Evolutionary conservation across 2,329 filamentous ascomycete species (phyloP).

Genomic region (Fusarium buharicum): DNA sequence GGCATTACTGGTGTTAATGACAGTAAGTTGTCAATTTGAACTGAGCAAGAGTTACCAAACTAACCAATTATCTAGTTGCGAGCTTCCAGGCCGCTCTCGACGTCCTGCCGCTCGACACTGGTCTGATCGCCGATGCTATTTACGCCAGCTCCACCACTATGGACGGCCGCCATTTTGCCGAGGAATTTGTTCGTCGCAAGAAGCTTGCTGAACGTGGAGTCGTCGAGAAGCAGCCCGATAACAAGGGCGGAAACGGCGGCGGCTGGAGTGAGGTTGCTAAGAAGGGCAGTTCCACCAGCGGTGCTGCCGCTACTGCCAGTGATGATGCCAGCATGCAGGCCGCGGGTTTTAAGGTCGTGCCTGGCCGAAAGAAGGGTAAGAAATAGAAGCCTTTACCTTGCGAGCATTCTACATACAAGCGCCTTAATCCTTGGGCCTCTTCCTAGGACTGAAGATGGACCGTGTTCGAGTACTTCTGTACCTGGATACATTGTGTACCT

Average conservation of each 20-base stretch:
- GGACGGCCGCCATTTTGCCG: conserved; percentile 91
- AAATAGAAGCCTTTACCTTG: conserved; percentile 59
- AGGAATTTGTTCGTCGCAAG: conserved; percentile 93
- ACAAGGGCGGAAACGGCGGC: conserved; percentile 62
- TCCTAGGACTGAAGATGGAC: conserved; percentile 1
- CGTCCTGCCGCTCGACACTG: conserved; percentile 78
- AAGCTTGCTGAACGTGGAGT: conserved; percentile 94
- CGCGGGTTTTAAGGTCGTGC: conserved; percentile 87
- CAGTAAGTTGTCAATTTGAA: conserved; percentile 55
- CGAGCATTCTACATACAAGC: background rate
- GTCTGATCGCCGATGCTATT: conserved; percentile 89
- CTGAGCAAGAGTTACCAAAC: conserved; percentile 9
- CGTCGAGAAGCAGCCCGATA: conserved; percentile 75
- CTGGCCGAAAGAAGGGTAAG: conserved; percentile 91
- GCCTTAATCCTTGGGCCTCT: too few relatives aligned
- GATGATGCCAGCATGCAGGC: conserved; percentile 56
- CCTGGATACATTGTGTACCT: background rate
- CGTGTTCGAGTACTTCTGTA: conserved; percentile 9
- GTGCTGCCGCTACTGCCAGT: conserved; percentile 43
- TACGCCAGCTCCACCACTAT: conserved; percentile 89
- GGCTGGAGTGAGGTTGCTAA: conserved; percentile 99
- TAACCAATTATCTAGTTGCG: conserved; percentile 69
- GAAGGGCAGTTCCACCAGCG: conserved; percentile 72
- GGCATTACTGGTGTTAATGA: conserved; percentile 69
- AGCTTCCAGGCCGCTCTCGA: conserved; percentile 82